Evolutionary conservation across 495 filamentous ascomycete genomes (phyloP).

Genomic region (Pseudotulostoma volvatum): DNA sequence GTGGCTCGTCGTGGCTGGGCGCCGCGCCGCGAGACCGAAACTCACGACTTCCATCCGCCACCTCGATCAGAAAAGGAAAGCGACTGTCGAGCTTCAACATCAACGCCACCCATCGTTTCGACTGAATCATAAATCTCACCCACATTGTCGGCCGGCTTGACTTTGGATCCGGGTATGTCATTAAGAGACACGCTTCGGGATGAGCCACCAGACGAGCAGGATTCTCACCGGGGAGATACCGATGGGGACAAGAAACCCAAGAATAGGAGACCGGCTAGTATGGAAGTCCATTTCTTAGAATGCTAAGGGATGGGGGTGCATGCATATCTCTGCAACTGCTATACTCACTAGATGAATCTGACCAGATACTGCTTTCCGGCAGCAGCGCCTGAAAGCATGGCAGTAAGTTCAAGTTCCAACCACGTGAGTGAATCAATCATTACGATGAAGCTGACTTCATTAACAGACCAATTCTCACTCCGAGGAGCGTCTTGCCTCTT

Average conservation of each 20-base stretch:
- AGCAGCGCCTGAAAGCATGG: conserved; percentile 88
- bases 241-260: conserved; percentile 59
- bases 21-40: no score
- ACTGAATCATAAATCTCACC: no score
- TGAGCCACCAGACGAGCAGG: conserved; percentile 35
- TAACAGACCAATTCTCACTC: conserved; percentile 72
- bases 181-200: conserved; percentile 25
- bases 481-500: conserved; percentile 78
- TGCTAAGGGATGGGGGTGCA: not conserved
- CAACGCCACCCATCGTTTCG: no score
- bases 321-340: not conserved
- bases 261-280: conserved; percentile 72
- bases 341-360: conserved; percentile 2
- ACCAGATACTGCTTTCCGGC: conserved; percentile 77
- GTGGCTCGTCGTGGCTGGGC: no score
- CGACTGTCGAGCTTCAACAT: no score
- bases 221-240: no score
- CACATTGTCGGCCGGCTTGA: no score
- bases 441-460: no score
- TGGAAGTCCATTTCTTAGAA: conserved; percentile 17
- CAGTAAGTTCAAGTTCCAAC: conserved; percentile 47
- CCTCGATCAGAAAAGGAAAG: no score
- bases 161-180: conserved; percentile 24
- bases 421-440: not conserved
- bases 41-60: no score